These are phyloP conservation scores for Boletellus dicymbophilus DNA, from an alignment of 1,284 basidiomycete genomes.

Conservation along the genomic window DNA sequence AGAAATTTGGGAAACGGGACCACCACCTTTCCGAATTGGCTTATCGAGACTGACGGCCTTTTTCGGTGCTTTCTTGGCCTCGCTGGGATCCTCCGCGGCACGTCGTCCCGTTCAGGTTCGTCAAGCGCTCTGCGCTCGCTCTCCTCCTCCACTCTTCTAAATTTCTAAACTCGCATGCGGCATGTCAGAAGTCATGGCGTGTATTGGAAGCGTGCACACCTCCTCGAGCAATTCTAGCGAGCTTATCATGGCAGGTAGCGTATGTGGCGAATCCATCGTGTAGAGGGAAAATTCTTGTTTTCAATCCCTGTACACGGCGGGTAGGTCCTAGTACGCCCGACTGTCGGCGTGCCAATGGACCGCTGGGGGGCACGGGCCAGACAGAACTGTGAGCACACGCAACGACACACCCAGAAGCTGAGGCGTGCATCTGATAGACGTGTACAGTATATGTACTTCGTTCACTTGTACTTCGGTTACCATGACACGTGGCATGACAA, in stretches of 20 bases:
- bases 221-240: conserved; percentile 44
- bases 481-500: conserved; percentile 15
- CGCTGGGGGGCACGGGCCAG: not conserved
- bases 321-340: conserved; percentile 3
- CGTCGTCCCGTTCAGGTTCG: conserved; percentile 21
- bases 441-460: not conserved
- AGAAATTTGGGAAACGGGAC: not conserved
- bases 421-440: conserved; percentile 16
- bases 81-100: conserved; percentile 17
- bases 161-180: conserved; percentile 41
- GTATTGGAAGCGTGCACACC: conserved; percentile 25
- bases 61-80: conserved; percentile 33
- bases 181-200: not conserved
- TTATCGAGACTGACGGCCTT: conserved; percentile 51
- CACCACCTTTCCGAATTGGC: conserved; percentile 55
- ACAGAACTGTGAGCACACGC: not conserved
- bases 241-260: conserved; percentile 16
- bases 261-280: not conserved
- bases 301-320: conserved; percentile 2
- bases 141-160: conserved; percentile 54
- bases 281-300: not conserved
- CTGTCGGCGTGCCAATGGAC: not conserved
- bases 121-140: conserved; percentile 47
- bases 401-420: conserved; percentile 5
- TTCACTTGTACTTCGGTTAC: conserved; percentile 2